Conservation (phyloP, 352 stramenopile genomes). For the Globisporangium canariense region DNA sequence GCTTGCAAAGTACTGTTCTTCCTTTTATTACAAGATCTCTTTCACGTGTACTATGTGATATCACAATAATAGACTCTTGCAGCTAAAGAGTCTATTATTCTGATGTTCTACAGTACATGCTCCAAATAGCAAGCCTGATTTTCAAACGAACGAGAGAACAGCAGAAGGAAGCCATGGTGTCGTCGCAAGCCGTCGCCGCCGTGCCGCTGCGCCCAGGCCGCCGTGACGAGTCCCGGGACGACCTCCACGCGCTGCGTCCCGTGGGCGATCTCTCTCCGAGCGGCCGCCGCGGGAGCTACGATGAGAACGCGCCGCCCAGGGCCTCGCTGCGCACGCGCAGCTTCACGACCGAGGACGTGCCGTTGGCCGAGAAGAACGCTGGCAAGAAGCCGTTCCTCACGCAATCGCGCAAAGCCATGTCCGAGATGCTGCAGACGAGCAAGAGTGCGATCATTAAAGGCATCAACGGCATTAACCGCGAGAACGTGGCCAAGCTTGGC, state of each 20-base stretch:
- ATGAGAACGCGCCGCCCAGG: constrained; percentile 11
- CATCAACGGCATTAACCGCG: constrained; percentile 53
- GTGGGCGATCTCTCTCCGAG: constrained; percentile 48
- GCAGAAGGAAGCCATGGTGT: constrained; percentile 10
- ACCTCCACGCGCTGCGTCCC: constrained; percentile 38
- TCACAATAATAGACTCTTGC: background rate
- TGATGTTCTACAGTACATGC: background rate
- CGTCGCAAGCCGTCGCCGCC: background rate
- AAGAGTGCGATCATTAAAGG: constrained; percentile 52
- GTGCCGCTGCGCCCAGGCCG: background rate
- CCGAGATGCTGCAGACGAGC: constrained; percentile 56
- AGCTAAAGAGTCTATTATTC: background rate
- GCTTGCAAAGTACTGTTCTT: too few species aligned
- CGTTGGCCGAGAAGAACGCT: constrained; percentile 19
- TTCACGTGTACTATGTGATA: too few species aligned
- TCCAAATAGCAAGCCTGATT: background rate
- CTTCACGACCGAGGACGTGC: constrained; percentile 80
- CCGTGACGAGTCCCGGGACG: constrained; percentile 41
- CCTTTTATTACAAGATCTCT: too few species aligned
- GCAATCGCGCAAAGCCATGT: constrained; percentile 18
- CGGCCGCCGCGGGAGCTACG: constrained; percentile 17
- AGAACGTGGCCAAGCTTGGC: constrained; percentile 42
- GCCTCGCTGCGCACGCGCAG: constrained; percentile 37
- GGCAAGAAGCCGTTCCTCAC: constrained; percentile 42
- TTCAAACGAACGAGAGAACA: constrained; percentile 4